Evolutionary conservation across 225 moss, liverwort and hornwort genomes (phyloP).

Genomic region (Pleurozium schreberi): DNA sequence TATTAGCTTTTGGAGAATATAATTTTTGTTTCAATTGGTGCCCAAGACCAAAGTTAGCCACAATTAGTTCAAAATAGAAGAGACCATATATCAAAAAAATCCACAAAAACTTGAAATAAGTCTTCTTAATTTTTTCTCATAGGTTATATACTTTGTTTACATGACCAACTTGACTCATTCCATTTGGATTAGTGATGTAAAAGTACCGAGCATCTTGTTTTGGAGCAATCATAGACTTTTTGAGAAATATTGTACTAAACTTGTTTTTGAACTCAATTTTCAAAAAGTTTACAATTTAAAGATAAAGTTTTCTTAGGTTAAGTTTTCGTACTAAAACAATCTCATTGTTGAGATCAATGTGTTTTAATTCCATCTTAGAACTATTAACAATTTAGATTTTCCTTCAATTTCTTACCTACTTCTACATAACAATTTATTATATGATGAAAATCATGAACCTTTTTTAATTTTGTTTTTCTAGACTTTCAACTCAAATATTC

Average conservation of each 20-base stretch:
- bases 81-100: not conserved
- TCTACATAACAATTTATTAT: not conserved
- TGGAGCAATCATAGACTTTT: not conserved
- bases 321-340: not conserved
- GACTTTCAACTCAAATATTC: not conserved
- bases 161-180: not conserved
- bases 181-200: not conserved
- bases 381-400: rapidly evolving
- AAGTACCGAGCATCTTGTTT: not conserved
- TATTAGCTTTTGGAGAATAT: rapidly evolving
- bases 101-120: not conserved
- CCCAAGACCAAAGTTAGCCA: rapidly evolving
- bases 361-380: no score
- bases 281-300: not conserved
- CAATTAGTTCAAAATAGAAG: rapidly evolving
- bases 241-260: not conserved
- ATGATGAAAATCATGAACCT: not conserved
- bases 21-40: not conserved
- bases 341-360: rapidly evolving
- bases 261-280: not conserved
- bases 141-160: not conserved
- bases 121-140: not conserved
- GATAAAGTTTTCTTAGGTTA: rapidly evolving
- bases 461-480: not conserved
- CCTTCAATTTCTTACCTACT: not conserved